A percentile compares a stretch with the other conserved stretches of the same genome.
These are phyloP conservation scores for Exophiala bonariae DNA, from an alignment of 2,329 filamentous ascomycete species.

Conservation along the genomic window DNA sequence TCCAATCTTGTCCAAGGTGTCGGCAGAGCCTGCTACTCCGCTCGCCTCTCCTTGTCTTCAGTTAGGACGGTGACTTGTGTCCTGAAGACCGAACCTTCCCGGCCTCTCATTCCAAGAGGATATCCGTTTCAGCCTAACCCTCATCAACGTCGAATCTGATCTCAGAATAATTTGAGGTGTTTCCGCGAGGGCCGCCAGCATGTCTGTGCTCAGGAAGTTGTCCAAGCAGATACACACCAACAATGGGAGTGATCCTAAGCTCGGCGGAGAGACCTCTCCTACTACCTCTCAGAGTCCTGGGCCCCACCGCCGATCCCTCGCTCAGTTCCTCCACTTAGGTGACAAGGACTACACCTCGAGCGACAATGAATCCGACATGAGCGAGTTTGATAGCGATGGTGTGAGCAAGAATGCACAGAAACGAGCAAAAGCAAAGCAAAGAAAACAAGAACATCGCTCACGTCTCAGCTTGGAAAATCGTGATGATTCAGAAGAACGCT, in stretches of 20 bases:
- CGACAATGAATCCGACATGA: conserved; percentile 32
- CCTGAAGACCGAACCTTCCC: not conserved
- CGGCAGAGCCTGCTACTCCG: too few species aligned
- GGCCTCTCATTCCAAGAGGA: too few species aligned
- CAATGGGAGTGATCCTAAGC: conserved; percentile 25
- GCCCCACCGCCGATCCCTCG: conserved; percentile 41
- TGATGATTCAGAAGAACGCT: conserved; percentile 40
- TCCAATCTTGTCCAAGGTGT: too few species aligned
- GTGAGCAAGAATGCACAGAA: conserved; percentile 49
- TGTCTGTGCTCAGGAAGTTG: conserved; percentile 30
- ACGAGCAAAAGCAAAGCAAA: conserved; percentile 39
- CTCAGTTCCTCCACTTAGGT: conserved; percentile 37
- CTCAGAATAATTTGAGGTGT: not conserved
- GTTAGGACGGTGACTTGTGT: too few species aligned
- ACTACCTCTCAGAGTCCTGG: conserved; percentile 30
- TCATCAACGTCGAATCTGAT: not conserved
- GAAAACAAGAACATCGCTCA: conserved; percentile 39
- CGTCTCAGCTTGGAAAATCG: conserved; percentile 46
- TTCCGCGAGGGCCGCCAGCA: conserved; percentile 6
- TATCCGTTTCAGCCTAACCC: not conserved
- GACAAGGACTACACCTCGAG: conserved; percentile 40
- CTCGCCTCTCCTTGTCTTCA: too few species aligned
- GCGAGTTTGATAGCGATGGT: conserved; percentile 37
- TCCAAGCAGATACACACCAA: conserved; percentile 38
- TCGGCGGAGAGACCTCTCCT: conserved; percentile 18